Evolutionary conservation across 2,329 filamentous ascomycete species (phyloP).

Genomic region (Beauveria caledonica): DNA sequence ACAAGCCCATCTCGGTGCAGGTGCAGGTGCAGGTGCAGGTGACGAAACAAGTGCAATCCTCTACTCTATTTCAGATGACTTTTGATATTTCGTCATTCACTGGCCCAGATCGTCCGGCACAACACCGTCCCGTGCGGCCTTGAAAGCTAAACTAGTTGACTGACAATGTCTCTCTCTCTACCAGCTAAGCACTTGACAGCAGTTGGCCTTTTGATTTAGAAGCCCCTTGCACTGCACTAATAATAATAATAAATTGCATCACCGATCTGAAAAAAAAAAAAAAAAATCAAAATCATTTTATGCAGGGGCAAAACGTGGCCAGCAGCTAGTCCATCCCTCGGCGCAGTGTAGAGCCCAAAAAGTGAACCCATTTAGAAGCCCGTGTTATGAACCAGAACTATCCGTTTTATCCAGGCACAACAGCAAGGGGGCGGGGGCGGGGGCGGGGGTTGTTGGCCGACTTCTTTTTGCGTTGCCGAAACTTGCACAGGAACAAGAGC

Average conservation of each 20-base stretch:
- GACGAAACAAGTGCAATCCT: no score
- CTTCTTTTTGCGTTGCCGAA: no score
- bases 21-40: no score
- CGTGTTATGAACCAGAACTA: neutral
- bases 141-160: no score
- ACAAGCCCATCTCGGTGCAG: no score
- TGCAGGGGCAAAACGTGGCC: constrained; percentile 1
- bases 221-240: neutral
- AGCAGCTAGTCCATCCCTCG: neutral
- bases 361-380: neutral
- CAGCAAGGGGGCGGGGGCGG: neutral
- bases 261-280: neutral
- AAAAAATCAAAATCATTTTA: constrained; percentile 6
- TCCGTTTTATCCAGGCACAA: neutral
- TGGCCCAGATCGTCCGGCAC: no score
- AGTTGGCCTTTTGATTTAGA: neutral
- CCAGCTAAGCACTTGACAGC: no score
- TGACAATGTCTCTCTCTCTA: neutral
- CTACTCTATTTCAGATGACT: no score
- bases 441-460: no score
- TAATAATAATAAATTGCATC: constrained; percentile 5
- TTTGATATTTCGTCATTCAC: no score
- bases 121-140: no score
- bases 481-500: neutral
- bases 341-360: neutral